Evolutionary conservation across 164 flowering plant species (phyloP).

Genomic region (Buxus sempervirens): DNA sequence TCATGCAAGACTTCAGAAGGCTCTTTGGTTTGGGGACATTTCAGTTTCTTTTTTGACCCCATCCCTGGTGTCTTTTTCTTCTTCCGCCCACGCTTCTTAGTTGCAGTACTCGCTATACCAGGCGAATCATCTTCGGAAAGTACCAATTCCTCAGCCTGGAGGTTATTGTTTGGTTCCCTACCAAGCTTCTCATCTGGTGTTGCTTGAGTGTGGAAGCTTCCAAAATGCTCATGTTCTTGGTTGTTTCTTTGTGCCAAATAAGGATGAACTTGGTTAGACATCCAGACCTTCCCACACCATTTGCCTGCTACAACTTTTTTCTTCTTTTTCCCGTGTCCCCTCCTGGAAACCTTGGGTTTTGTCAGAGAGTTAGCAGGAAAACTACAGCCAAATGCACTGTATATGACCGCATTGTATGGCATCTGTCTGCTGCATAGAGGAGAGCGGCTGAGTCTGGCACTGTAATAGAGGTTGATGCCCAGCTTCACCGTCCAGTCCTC

Average conservation of each 20-base stretch:
- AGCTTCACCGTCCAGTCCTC: constrained; percentile 96
- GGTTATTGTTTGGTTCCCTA: constrained; percentile 22
- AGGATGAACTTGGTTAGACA: constrained; percentile 92
- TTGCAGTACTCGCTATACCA: constrained; percentile 12
- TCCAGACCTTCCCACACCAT: constrained; percentile 99
- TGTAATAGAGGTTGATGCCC: constrained; percentile 84
- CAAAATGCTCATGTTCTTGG: constrained; percentile 32
- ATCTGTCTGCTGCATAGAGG: constrained; percentile 91
- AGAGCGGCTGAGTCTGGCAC: constrained; percentile 79
- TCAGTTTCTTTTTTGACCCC: constrained; percentile 34
- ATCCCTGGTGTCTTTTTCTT: constrained; percentile 40
- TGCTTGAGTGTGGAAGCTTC: constrained; percentile 16
- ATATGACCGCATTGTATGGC: constrained; percentile 84
- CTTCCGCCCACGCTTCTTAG: constrained; percentile 41
- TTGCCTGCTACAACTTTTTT: constrained; percentile 83
- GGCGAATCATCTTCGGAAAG: constrained; percentile 6
- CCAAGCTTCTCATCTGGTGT: constrained; percentile 35
- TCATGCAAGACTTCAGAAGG: constrained; percentile 22
- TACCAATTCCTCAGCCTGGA: constrained; percentile 8
- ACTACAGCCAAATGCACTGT: constrained; percentile 75
- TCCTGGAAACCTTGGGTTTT: constrained; percentile 29
- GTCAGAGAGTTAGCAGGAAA: constrained; percentile 38
- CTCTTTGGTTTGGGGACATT: constrained; percentile 22
- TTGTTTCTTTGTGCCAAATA: constrained; percentile 45
- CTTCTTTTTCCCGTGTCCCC: constrained; percentile 51